Percentiles rank a stretch among this genome's conserved stretches.
Conservation (phyloP, 2,329 filamentous ascomycete genomes). For the Albifimbria verrucaria region DNA sequence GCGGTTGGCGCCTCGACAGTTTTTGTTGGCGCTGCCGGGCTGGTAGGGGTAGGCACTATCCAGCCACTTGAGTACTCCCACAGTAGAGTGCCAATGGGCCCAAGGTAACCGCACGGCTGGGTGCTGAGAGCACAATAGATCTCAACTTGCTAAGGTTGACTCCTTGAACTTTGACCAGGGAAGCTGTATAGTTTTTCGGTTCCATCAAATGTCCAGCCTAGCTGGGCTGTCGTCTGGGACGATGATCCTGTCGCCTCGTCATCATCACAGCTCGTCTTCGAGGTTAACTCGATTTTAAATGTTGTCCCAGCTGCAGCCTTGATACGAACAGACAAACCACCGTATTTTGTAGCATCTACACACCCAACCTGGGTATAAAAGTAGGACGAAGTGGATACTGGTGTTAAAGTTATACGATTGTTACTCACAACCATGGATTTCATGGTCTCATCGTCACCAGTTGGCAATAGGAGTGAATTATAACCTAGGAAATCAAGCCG, state of each 20-base stretch:
- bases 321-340: conserved; percentile 54
- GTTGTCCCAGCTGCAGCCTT: conserved; percentile 49
- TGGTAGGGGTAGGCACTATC: conserved; percentile 36
- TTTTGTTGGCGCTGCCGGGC: conserved; percentile 37
- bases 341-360: conserved; percentile 48
- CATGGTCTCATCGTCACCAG: conserved; percentile 57
- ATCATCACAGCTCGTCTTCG: conserved; percentile 40
- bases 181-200: conserved; percentile 58
- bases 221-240: conserved; percentile 40
- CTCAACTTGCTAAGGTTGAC: conserved; percentile 50
- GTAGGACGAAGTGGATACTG: conserved; percentile 46
- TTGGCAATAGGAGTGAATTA: conserved; percentile 53
- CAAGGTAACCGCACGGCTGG: conserved; percentile 45
- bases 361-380: conserved; percentile 58
- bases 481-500: conserved; percentile 59
- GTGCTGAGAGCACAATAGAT: conserved; percentile 46
- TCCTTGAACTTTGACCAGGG: conserved; percentile 48
- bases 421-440: conserved; percentile 50
- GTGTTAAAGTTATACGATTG: conserved; percentile 49
- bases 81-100: conserved; percentile 60
- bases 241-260: conserved; percentile 26
- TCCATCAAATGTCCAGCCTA: conserved; percentile 60
- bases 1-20: conserved; percentile 49
- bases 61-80: conserved; percentile 47
- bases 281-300: conserved; percentile 50